Percentiles rank a stretch among this genome's conserved stretches.
These are phyloP conservation scores for Hypoxylon sp. DNA, from an alignment of 2,329 filamentous ascomycete genomes.

Conservation along the genomic window DNA sequence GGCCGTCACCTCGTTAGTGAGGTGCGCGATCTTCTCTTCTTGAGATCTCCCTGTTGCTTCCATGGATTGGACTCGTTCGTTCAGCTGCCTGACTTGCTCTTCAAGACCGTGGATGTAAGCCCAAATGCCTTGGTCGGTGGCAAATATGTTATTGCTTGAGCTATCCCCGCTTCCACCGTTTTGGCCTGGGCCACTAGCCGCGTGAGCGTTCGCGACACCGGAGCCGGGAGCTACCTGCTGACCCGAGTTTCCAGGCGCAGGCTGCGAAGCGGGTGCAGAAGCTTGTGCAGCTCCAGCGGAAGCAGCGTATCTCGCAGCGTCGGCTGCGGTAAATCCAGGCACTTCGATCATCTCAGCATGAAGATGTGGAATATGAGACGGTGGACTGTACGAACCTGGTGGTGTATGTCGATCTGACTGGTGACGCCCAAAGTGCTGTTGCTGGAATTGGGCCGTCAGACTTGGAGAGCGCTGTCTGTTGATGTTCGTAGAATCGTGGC, in stretches of 20 bases:
- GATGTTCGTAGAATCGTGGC: conserved; percentile 67
- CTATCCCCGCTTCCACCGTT: conserved; percentile 71
- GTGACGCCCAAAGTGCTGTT: conserved; percentile 73
- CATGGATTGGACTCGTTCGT: conserved; percentile 61
- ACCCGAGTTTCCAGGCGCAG: conserved; percentile 46
- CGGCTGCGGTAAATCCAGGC: conserved; percentile 52
- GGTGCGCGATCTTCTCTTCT: conserved; percentile 56
- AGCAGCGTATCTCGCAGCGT: conserved; percentile 53
- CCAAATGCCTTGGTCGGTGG: conserved; percentile 76
- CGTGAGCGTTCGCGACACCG: conserved; percentile 52
- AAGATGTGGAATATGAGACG: conserved; percentile 35
- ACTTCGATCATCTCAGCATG: conserved; percentile 52
- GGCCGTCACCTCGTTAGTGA: conserved; percentile 56
- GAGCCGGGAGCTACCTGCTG: conserved; percentile 41
- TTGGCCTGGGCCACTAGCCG: conserved; percentile 67
- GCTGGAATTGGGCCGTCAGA: conserved; percentile 75
- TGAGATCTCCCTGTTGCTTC: conserved; percentile 59
- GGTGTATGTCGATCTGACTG: conserved; percentile 70
- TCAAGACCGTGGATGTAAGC: conserved; percentile 80
- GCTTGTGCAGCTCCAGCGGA: conserved; percentile 45
- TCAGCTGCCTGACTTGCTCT: conserved; percentile 65
- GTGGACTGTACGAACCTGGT: conserved; percentile 61
- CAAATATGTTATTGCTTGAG: conserved; percentile 76
- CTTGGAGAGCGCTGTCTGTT: conserved; percentile 76
- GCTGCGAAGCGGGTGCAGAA: conserved; percentile 46